Evolutionary conservation across 2,329 filamentous ascomycete genomes (phyloP).

Genomic region (Kalmusia sp.): DNA sequence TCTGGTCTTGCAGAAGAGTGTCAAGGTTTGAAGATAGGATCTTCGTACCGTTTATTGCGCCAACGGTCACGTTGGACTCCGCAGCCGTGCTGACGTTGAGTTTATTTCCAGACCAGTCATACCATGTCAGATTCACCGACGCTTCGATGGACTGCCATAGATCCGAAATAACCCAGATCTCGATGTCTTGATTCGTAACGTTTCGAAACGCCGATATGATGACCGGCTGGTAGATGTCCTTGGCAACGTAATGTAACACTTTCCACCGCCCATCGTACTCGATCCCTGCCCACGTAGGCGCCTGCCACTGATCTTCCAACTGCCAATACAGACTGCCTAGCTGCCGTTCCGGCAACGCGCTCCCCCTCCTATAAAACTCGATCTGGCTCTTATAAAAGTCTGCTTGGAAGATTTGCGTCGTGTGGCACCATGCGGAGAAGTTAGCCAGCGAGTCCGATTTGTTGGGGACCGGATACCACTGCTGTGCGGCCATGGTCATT

Average conservation of each 20-base stretch:
- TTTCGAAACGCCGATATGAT: conserved; percentile 67
- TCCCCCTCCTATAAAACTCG: conserved; percentile 67
- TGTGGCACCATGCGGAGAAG: conserved; percentile 67
- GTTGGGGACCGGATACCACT: conserved; percentile 64
- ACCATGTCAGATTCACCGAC: conserved; percentile 59
- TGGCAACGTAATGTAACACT: conserved; percentile 64
- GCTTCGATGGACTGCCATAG: conserved; percentile 60
- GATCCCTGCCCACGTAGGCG: conserved; percentile 68
- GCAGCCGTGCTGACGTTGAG: conserved; percentile 49
- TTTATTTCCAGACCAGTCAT: conserved; percentile 56
- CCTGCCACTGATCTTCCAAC: conserved; percentile 70
- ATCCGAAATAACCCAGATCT: conserved; percentile 65
- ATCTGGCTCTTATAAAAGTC: conserved; percentile 68
- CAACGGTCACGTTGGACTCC: conserved; percentile 52
- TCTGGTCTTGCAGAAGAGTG: conserved; percentile 39
- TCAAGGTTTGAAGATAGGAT: conserved; percentile 51
- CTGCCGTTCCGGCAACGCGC: conserved; percentile 63
- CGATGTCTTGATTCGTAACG: conserved; percentile 57
- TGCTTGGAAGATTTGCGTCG: conserved; percentile 70
- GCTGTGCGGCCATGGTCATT: conserved; percentile 64
- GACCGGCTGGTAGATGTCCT: conserved; percentile 65
- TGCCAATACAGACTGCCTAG: conserved; percentile 70
- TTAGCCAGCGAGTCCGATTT: conserved; percentile 62
- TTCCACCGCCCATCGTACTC: conserved; percentile 71
- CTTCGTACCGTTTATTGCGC: conserved; percentile 60